Evolutionary conservation across 495 filamentous ascomycete species (phyloP).

Genomic region (Penicillium atrosanguineum): DNA sequence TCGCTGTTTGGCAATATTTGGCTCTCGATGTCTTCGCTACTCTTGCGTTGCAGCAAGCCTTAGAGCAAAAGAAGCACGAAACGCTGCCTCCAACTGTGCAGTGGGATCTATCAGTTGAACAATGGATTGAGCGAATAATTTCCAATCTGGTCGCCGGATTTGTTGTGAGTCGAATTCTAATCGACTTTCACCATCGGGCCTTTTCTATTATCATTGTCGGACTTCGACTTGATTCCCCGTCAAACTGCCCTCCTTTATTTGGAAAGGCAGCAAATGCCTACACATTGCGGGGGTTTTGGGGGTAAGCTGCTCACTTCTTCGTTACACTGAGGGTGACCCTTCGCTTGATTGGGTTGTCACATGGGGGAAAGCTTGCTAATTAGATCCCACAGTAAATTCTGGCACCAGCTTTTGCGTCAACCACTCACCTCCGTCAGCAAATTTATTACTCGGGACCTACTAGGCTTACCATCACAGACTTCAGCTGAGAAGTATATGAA

Average conservation of each 20-base stretch:
- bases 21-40: conserved; percentile 20
- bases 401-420: conserved; percentile 39
- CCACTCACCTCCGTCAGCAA: conserved; percentile 25
- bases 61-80: conserved; percentile 8
- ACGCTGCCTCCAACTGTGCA: conserved; percentile 8
- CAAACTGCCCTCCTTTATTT: background rate
- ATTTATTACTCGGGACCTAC: conserved; percentile 20
- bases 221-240: background rate
- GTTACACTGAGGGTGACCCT: background rate
- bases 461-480: conserved; percentile 12
- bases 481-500: background rate
- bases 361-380: background rate
- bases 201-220: background rate
- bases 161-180: conserved; percentile 21
- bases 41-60: conserved; percentile 14
- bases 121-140: conserved; percentile 20
- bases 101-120: conserved; percentile 19
- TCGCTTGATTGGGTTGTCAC: background rate
- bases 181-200: background rate
- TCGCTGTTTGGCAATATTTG: conserved; percentile 22
- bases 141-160: conserved; percentile 19
- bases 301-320: background rate
- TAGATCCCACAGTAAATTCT: conserved; percentile 31
- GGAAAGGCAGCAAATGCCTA: background rate
- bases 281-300: background rate